Base-by-base conservation (phyloP, 2,329 filamentous ascomycete genomes). In the Endothia cerciana region DNA sequence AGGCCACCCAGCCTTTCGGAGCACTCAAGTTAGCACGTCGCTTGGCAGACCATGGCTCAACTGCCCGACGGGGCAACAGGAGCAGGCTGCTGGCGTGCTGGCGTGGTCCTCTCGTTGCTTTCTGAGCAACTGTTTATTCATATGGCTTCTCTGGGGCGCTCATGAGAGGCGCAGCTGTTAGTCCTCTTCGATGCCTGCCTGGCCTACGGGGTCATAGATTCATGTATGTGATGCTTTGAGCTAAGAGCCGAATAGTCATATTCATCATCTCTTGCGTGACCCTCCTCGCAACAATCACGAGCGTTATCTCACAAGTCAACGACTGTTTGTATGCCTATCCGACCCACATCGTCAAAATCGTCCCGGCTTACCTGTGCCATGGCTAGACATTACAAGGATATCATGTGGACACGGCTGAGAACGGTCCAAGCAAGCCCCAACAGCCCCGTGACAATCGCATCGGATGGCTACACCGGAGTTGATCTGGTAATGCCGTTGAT, bases 141-240 rank as follows among this genome's bases (percentile, higher is more conserved):
- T 64, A 58, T 66, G 66, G 64, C 57, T 68, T 49, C 66, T 68
- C 55, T 65, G 62, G 66, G 61, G 51, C 28, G 60, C 60, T 57
- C 63, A 59, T 15, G 66, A 68, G 43, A 66, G 65, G 45, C 64
- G 45, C 13, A 68, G 66, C 61, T 68, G 66, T 66, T 25, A 59
- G 66, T 58, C 7, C n/a, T 49, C 7, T 28, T 33, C 17, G 17
- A 33, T 13, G 8, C 25, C 51, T 33, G 17, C 13, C 28, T 41
- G 49, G 17, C 19, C 3, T 25, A 13, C 30, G 13, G 28, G 30
- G 2, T 33, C 15, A 28, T 11, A 36, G 33, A 36, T 10, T 36
- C 7, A 17, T 58, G 19, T 30, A 41, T 38, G 3, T 22, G 25
- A 25, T 55, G 4, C 1, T n/a, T 30, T 25, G 25, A 19, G 33